Conservation (phyloP, 2,329 filamentous ascomycete species). For the Daldinia eschscholtzii region DNA sequence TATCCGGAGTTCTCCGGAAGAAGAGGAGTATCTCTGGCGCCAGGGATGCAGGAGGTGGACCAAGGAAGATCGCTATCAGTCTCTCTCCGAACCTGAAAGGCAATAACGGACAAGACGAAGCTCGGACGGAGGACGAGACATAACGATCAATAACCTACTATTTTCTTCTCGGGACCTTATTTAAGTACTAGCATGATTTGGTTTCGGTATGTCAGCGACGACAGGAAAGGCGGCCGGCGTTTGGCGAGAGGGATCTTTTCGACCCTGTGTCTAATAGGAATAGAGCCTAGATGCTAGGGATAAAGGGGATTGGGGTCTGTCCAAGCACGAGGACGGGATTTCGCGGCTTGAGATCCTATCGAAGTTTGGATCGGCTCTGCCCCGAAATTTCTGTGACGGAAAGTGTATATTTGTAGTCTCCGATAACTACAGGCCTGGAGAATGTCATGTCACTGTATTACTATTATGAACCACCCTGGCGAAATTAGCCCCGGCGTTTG, state of each 20-base stretch:
- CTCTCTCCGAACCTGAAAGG: constrained; percentile 62
- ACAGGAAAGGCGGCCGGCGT: constrained; percentile 50
- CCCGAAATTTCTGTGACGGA: constrained; percentile 22
- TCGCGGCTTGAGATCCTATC: constrained; percentile 12
- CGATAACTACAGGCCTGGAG: constrained; percentile 33
- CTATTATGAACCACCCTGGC: constrained; percentile 29
- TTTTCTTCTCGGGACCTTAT: constrained; percentile 29
- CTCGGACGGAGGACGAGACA: constrained; percentile 40
- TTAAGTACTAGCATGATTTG: constrained; percentile 40
- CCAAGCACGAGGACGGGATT: constrained; percentile 20
- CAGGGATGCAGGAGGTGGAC: constrained; percentile 56
- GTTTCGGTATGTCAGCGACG: constrained; percentile 45
- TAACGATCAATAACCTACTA: constrained; percentile 32
- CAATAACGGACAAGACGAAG: constrained; percentile 40
- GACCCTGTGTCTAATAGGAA: constrained; percentile 43
- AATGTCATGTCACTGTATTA: constrained; percentile 42
- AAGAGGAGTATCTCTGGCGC: constrained; percentile 61
- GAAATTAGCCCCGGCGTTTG: constrained; percentile 16
- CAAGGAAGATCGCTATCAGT: constrained; percentile 71
- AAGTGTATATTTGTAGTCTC: constrained; percentile 9
- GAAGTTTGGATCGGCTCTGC: constrained; percentile 21
- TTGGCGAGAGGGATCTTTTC: constrained; percentile 45
- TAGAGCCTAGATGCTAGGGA: constrained; percentile 42
- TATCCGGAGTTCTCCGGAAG: constrained; percentile 58
- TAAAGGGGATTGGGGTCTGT: constrained; percentile 31